A percentile compares a stretch with the other conserved stretches of the same genome.
phyloP scores from a whole-genome alignment of 2,329 filamentous ascomycete species.

The Magnaporthiopsis rhizophila region DNA sequence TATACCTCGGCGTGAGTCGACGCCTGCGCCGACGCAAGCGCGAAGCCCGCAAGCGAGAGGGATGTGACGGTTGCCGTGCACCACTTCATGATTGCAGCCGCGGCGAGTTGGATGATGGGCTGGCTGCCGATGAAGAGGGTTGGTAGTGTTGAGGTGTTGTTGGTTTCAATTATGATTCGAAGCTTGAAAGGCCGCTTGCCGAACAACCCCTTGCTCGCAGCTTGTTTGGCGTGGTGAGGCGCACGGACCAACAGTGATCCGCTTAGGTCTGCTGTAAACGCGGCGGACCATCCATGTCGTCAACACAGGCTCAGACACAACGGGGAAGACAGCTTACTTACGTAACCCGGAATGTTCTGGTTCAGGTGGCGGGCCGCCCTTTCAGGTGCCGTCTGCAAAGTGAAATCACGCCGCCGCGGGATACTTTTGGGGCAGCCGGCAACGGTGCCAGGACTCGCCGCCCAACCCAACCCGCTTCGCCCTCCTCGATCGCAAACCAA shows the following conservation, averaged over 20 bases:
- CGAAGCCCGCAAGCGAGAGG: slow-evolving; percentile 7
- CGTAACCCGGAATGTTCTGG: neutral
- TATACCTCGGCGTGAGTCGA: slow-evolving; percentile 1
- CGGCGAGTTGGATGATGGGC: neutral
- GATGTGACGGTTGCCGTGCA: slow-evolving; percentile 5
- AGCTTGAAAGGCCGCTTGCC: neutral
- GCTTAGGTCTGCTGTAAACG: neutral
- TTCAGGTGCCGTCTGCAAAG: neutral
- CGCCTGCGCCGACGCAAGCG: neutral
- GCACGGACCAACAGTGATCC: neutral
- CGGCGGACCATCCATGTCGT: neutral
- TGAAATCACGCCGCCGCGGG: neutral
- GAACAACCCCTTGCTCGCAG: neutral
- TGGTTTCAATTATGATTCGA: neutral
- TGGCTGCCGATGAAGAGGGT: neutral
- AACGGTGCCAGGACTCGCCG: neutral
- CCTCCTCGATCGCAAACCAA: neutral
- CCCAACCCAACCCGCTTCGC: neutral
- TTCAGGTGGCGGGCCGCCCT: neutral
- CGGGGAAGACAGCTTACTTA: neutral
- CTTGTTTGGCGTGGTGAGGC: neutral
- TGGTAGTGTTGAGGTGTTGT: neutral
- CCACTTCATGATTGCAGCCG: slow-evolving; percentile 5
- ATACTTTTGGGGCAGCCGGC: neutral
- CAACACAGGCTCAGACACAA: neutral